phyloP scores from a whole-genome alignment of 805 yeast genomes.

The Metschnikowia gruessii region DNA sequence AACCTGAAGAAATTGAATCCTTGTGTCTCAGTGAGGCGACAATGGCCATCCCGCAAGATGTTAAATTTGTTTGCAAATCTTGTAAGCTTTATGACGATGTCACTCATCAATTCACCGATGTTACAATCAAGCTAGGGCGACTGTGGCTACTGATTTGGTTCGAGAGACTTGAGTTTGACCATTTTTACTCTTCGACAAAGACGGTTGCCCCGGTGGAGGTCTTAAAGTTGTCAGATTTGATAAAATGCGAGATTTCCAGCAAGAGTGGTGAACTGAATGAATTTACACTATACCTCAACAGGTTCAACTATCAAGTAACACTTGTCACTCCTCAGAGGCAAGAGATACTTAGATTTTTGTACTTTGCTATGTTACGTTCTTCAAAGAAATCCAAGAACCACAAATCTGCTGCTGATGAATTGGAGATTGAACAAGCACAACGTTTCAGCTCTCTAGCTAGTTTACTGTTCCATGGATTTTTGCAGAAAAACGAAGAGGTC shows the following conservation, averaged over 20 bases:
- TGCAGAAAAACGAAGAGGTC: constrained; percentile 56
- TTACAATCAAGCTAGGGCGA: constrained; percentile 66
- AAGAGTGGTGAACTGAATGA: constrained; percentile 27
- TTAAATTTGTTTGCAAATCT: constrained; percentile 33
- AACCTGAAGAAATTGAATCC: constrained; percentile 31
- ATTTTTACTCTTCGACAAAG: constrained; percentile 24
- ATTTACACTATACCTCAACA: constrained; percentile 33
- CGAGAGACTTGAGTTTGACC: constrained; percentile 16
- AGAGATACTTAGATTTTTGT: constrained; percentile 69
- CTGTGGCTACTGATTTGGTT: constrained; percentile 56
- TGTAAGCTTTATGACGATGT: constrained; percentile 21
- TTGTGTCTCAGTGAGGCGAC: constrained; percentile 38
- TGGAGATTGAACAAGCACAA: constrained; percentile 33
- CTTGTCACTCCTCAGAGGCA: constrained; percentile 36
- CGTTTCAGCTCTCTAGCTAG: constrained; percentile 62
- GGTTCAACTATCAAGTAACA: constrained; percentile 25
- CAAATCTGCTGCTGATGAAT: constrained; percentile 42
- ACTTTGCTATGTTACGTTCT: constrained; percentile 59
- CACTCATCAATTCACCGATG: constrained; percentile 47
- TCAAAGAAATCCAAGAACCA: constrained; percentile 31
- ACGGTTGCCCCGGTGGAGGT: constrained; percentile 37
- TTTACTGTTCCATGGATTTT: constrained; percentile 63
- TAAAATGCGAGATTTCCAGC: constrained; percentile 34
- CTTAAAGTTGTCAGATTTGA: constrained; percentile 31
- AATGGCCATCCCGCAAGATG: constrained; percentile 34